Evolutionary conservation across 2,329 filamentous ascomycete genomes (phyloP).

Genomic region (Hypoxylon sp.): DNA sequence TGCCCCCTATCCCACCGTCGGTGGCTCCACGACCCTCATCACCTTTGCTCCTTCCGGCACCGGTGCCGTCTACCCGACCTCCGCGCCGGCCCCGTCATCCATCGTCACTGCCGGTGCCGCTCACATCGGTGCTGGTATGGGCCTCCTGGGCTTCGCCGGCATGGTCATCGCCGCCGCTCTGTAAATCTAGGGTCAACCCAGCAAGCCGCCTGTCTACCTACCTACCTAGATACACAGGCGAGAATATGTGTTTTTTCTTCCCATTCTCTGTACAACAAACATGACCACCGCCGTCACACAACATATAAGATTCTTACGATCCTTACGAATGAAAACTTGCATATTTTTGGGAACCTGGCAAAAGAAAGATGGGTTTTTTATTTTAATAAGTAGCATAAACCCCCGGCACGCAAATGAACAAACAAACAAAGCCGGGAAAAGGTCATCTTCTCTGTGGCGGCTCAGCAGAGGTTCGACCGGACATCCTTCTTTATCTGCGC

Average conservation of each 20-base stretch:
- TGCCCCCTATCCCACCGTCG: conserved; percentile 56
- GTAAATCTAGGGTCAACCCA: conserved; percentile 54
- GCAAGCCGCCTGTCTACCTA: conserved; percentile 1
- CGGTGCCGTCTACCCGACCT: conserved; percentile 49
- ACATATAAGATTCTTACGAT: conserved; percentile 69
- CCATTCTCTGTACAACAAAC: conserved; percentile 36
- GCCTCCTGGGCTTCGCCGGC: conserved; percentile 62
- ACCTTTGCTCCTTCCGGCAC: conserved; percentile 58
- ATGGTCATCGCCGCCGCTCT: conserved; percentile 62
- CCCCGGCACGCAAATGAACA: conserved; percentile 15
- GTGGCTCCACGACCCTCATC: conserved; percentile 56
- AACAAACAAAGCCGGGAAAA: not conserved
- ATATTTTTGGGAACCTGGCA: conserved; percentile 50
- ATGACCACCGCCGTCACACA: conserved; percentile 43
- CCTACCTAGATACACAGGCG: conserved; percentile 3
- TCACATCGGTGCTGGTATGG: conserved; percentile 61
- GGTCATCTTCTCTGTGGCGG: conserved; percentile 28
- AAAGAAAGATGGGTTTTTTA: conserved; percentile 43
- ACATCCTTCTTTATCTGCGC: not conserved
- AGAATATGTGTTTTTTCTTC: conserved; percentile 26
- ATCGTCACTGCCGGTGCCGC: conserved; percentile 55
- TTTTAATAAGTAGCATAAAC: conserved; percentile 17
- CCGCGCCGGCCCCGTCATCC: conserved; percentile 30
- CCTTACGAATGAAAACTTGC: conserved; percentile 64
- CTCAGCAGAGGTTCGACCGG: conserved; percentile 21